These are phyloP conservation scores for Peribolospora kevripleyi DNA, from an alignment of 768 basidiomycete species.

Conservation along the genomic window DNA sequence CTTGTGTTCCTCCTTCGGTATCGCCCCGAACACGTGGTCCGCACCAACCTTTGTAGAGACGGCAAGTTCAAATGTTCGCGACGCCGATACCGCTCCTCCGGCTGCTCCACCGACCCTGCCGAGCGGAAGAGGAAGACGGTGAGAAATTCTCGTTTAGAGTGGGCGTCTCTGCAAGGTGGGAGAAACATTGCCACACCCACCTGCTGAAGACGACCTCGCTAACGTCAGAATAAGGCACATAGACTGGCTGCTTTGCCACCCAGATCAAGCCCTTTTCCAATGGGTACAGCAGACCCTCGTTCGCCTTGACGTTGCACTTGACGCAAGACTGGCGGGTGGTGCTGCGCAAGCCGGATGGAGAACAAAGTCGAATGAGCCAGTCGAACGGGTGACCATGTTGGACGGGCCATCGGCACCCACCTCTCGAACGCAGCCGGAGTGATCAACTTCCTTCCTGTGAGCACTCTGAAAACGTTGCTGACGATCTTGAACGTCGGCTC, in stretches of 20 bases:
- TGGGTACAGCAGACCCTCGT: conserved; percentile 90
- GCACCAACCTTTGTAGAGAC: no score
- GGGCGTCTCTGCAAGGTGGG: background rate
- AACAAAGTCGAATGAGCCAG: background rate
- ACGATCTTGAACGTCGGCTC: conserved; percentile 88
- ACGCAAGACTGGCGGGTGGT: conserved; percentile 79
- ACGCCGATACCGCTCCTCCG: no score
- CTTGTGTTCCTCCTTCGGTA: no score
- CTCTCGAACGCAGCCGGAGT: conserved; percentile 67
- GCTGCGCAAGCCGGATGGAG: conserved; percentile 21
- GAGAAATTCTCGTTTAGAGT: no score
- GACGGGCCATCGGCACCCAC: conserved; percentile 21
- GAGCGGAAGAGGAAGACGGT: no score
- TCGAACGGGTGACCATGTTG: background rate
- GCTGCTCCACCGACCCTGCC: no score
- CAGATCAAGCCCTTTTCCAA: conserved; percentile 96
- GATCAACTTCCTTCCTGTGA: conserved; percentile 75
- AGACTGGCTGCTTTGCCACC: conserved; percentile 79
- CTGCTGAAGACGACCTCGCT: conserved; percentile 74
- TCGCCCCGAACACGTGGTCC: no score
- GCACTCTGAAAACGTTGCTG: conserved; percentile 70
- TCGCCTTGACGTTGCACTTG: conserved; percentile 90
- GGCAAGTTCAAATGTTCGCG: no score
- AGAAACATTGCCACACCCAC: conserved; percentile 15
- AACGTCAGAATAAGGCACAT: conserved; percentile 73